phyloP scores from a whole-genome alignment of 768 basidiomycete genomes.

The Hericium erinaceus region DNA sequence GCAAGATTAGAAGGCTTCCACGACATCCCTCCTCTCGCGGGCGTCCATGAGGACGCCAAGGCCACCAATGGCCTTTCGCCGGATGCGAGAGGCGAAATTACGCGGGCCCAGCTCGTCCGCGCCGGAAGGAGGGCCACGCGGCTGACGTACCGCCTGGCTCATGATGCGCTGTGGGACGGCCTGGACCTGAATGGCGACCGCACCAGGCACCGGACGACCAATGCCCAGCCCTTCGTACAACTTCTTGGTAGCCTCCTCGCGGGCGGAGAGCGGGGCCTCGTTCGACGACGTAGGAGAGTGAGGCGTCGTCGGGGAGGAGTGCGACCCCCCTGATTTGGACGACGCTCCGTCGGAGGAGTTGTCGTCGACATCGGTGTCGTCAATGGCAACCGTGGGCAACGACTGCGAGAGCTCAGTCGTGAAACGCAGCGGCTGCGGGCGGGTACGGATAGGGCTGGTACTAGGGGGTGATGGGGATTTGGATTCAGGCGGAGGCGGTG shows the following conservation, averaged over 20 bases:
- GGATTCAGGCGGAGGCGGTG: slow-evolving; percentile 57
- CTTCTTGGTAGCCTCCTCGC: slow-evolving; percentile 82
- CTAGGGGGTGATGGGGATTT: slow-evolving; percentile 30
- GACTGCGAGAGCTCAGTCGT: slow-evolving; percentile 25
- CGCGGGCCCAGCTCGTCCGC: slow-evolving; percentile 80
- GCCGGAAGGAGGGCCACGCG: slow-evolving; percentile 79
- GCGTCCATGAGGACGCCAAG: slow-evolving; percentile 73
- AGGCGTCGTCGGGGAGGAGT: slow-evolving; percentile 67
- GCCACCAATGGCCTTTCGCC: slow-evolving; percentile 77
- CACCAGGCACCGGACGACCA: slow-evolving; percentile 45
- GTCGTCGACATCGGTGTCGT: slow-evolving; percentile 16
- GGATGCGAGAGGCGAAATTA: slow-evolving; percentile 82
- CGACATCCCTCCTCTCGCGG: slow-evolving; percentile 59
- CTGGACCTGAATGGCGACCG: slow-evolving; percentile 26
- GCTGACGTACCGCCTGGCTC: slow-evolving; percentile 75
- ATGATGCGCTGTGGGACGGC: slow-evolving; percentile 38
- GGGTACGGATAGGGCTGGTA: slow-evolving; percentile 42
- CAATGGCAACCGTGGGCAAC: slow-evolving; percentile 15
- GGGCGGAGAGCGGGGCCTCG: slow-evolving; percentile 58
- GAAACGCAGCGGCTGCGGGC: slow-evolving; percentile 50
- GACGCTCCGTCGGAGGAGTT: slow-evolving; percentile 30
- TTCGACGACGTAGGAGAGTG: slow-evolving; percentile 54
- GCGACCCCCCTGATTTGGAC: slow-evolving; percentile 42
- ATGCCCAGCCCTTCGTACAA: slow-evolving; percentile 85
- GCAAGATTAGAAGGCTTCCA: slow-evolving; percentile 10